phyloP scores from a whole-genome alignment of 192 early-diverging fungal genomes.

The Coemansia sp. region DNA sequence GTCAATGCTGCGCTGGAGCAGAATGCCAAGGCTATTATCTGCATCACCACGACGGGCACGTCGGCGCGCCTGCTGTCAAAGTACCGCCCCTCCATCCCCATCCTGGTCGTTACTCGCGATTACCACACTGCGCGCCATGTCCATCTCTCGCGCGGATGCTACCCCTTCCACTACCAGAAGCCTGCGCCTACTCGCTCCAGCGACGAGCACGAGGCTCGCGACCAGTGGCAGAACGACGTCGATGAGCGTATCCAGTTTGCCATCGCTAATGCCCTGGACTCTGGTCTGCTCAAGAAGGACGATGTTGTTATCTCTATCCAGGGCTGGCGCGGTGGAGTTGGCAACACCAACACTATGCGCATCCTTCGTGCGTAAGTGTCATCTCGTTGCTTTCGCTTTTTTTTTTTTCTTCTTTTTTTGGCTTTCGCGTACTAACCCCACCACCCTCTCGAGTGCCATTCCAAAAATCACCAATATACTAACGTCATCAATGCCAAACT shows the following conservation, averaged over 20 bases:
- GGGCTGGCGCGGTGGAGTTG: conserved; percentile 76
- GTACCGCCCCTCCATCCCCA: conserved; percentile 90
- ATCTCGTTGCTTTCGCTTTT: background rate
- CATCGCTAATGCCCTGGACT: conserved; percentile 71
- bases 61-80: conserved; percentile 90
- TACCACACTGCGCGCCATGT: conserved; percentile 71
- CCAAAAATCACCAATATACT: conserved; percentile 7
- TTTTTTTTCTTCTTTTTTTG: conserved; percentile 3
- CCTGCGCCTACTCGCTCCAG: conserved; percentile 38
- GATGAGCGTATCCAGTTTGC: conserved; percentile 76
- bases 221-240: conserved; percentile 82
- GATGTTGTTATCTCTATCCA: conserved; percentile 75
- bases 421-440: background rate
- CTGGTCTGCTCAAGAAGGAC: conserved; percentile 65
- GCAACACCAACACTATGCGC: conserved; percentile 85
- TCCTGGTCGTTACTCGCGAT: conserved; percentile 88
- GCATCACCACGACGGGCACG: conserved; percentile 86
- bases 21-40: conserved; percentile 85
- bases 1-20: conserved; percentile 82
- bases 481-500: background rate
- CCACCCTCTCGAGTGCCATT: background rate
- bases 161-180: conserved; percentile 73
- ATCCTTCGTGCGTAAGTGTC: conserved; percentile 62
- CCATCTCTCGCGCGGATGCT: conserved; percentile 81
- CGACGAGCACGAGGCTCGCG: conserved; percentile 50